Evolutionary conservation across 2,329 filamentous ascomycete genomes (phyloP).

Genomic region (Penicillium sp.): DNA sequence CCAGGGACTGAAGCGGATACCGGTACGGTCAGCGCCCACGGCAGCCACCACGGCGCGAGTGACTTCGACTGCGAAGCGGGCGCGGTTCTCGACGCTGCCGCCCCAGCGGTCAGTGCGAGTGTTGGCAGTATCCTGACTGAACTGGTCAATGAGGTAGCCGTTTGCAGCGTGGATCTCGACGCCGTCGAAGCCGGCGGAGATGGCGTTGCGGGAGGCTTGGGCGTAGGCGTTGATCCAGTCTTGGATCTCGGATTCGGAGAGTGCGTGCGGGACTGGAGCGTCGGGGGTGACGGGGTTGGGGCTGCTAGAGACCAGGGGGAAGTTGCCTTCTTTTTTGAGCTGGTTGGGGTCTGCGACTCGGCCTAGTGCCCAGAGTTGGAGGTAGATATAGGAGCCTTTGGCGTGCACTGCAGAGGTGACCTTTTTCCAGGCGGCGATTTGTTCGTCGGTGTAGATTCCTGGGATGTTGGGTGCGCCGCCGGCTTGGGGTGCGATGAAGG

Average conservation of each 20-base stretch:
- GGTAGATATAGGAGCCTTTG: constrained; percentile 57
- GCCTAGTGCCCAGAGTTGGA: constrained; percentile 60
- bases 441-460: constrained; percentile 54
- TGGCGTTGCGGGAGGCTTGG: constrained; percentile 48
- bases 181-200: constrained; percentile 53
- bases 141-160: constrained; percentile 52
- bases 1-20: constrained; percentile 48
- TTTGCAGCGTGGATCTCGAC: constrained; percentile 50
- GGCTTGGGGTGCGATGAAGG: constrained; percentile 47
- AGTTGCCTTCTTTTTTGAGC: constrained; percentile 12
- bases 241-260: constrained; percentile 44
- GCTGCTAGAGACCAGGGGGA: constrained; percentile 23
- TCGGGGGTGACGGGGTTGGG: constrained; percentile 16
- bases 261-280: constrained; percentile 28
- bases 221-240: constrained; percentile 42
- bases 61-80: constrained; percentile 53
- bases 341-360: constrained; percentile 47
- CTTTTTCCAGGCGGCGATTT: constrained; percentile 57
- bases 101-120: constrained; percentile 49
- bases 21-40: constrained; percentile 45
- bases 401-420: constrained; percentile 60
- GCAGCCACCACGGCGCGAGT: constrained; percentile 42
- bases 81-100: constrained; percentile 49
- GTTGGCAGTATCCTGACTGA: constrained; percentile 47
- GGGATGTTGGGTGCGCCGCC: constrained; percentile 52